These are phyloP conservation scores for Penicillium bialowiezense DNA, from an alignment of 495 filamentous ascomycete species.

Conservation along the genomic window DNA sequence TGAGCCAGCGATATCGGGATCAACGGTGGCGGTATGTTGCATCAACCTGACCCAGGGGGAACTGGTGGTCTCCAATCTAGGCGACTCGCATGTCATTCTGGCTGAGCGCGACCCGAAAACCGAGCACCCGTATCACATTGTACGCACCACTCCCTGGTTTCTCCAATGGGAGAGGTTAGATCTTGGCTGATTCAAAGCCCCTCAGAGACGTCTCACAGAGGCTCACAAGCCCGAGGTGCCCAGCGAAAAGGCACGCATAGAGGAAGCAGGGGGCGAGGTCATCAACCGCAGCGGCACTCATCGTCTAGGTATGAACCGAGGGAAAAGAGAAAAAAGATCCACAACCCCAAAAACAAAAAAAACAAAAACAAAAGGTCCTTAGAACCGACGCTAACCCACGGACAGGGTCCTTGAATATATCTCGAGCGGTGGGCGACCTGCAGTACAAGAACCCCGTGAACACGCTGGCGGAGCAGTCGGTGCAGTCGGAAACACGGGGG, in stretches of 20 bases:
- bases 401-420: conserved; percentile 40
- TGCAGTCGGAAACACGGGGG: conserved; percentile 15
- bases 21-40: conserved; percentile 36
- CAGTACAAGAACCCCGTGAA: conserved; percentile 44
- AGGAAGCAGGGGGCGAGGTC: conserved; percentile 35
- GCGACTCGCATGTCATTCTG: conserved; percentile 40
- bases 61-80: conserved; percentile 38
- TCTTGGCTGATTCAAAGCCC: background rate
- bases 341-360: too few species aligned
- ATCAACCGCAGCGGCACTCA: conserved; percentile 22
- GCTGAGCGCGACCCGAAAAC: conserved; percentile 31
- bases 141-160: too few species aligned
- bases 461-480: conserved; percentile 9
- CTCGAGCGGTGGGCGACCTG: conserved; percentile 42
- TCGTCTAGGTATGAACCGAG: conserved; percentile 32
- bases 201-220: conserved; percentile 34
- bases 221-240: conserved; percentile 36
- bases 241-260: conserved; percentile 33
- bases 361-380: too few species aligned
- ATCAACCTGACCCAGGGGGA: conserved; percentile 36
- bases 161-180: background rate
- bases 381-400: too few species aligned
- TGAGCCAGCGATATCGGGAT: conserved; percentile 31
- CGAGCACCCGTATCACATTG: conserved; percentile 30
- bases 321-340: background rate